A percentile compares a stretch with the other conserved stretches of the same genome.
Conservation (phyloP, 352 stramenopile species). For the Phytophthora fragariae region DNA sequence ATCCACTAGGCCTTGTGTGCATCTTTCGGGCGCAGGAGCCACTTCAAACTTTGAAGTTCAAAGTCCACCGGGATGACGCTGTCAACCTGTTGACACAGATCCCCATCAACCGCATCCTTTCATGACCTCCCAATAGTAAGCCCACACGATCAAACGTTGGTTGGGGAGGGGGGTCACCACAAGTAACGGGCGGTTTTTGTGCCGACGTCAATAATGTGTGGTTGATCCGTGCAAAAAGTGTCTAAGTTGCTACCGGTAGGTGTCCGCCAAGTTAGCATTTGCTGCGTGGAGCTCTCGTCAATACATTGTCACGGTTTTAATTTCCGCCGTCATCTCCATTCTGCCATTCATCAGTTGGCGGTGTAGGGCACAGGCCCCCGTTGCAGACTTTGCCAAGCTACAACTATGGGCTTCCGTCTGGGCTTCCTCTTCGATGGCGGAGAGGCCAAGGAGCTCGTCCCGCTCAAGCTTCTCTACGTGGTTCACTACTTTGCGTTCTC, state of each 20-base stretch:
- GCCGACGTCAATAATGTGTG: conserved; percentile 24
- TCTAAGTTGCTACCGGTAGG: conserved; percentile 13
- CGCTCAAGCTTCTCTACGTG: conserved; percentile 76
- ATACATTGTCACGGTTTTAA: conserved; percentile 7
- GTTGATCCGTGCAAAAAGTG: conserved; percentile 30
- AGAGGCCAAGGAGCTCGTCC: conserved; percentile 64
- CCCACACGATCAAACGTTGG: background rate
- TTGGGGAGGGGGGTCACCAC: conserved; percentile 17
- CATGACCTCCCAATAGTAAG: conserved; percentile 19
- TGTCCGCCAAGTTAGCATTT: conserved; percentile 20
- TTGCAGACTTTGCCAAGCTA: background rate
- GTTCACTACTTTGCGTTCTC: conserved; percentile 76
- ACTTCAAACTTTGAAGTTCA: too few relatives aligned
- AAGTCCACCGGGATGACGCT: background rate
- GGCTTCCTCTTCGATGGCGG: conserved; percentile 66
- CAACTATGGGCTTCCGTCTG: conserved; percentile 35
- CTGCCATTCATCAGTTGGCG: conserved; percentile 31
- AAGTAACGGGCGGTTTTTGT: conserved; percentile 19
- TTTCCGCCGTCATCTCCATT: background rate
- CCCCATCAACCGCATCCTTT: background rate
- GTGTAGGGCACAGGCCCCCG: conserved; percentile 14
- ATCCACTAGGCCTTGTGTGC: background rate
- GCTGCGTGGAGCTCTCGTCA: conserved; percentile 23
- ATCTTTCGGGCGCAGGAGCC: background rate
- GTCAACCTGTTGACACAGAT: conserved; percentile 9